phyloP scores from a whole-genome alignment of 768 basidiomycete species.

The Guyanaporus albipodus region DNA sequence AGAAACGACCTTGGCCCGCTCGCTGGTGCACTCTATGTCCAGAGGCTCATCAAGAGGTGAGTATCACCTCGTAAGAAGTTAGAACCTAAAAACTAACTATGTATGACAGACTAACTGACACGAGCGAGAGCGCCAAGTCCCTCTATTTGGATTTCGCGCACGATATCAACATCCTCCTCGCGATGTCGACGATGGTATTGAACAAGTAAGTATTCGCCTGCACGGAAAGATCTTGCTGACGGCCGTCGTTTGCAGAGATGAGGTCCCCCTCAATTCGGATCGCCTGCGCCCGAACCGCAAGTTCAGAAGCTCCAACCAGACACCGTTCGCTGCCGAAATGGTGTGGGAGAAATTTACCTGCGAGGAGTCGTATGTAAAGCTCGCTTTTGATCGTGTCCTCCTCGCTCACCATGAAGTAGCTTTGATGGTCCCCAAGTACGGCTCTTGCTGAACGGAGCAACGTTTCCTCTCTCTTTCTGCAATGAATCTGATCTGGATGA shows the following conservation, averaged over 20 bases:
- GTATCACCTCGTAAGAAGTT: neutral
- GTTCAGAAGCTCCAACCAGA: slow-evolving; percentile 35
- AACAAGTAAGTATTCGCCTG: slow-evolving; percentile 25
- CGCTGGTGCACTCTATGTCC: slow-evolving; percentile 36
- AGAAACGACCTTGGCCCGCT: slow-evolving; percentile 30
- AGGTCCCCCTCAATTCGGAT: slow-evolving; percentile 26
- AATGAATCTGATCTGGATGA: too few relatives aligned
- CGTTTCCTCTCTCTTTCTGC: slow-evolving; percentile 37
- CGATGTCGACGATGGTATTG: slow-evolving; percentile 35
- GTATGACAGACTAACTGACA: slow-evolving; percentile 27
- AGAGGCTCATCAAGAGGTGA: slow-evolving; percentile 38
- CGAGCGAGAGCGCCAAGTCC: slow-evolving; percentile 27
- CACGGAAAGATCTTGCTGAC: neutral
- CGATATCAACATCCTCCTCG: slow-evolving; percentile 35
- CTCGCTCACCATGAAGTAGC: slow-evolving; percentile 21
- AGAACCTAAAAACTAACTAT: neutral
- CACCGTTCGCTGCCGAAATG: slow-evolving; percentile 43
- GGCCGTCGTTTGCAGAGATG: slow-evolving; percentile 27
- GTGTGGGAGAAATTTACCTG: slow-evolving; percentile 42
- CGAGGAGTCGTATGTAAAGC: slow-evolving; percentile 27
- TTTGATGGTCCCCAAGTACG: slow-evolving; percentile 38
- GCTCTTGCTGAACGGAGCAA: slow-evolving; percentile 37
- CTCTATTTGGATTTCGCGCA: slow-evolving; percentile 43
- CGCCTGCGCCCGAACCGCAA: slow-evolving; percentile 29
- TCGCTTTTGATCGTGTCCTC: neutral